These are phyloP conservation scores for Coemansia sp. DNA, from an alignment of 192 early-diverging fungal genomes.

Conservation along the genomic window DNA sequence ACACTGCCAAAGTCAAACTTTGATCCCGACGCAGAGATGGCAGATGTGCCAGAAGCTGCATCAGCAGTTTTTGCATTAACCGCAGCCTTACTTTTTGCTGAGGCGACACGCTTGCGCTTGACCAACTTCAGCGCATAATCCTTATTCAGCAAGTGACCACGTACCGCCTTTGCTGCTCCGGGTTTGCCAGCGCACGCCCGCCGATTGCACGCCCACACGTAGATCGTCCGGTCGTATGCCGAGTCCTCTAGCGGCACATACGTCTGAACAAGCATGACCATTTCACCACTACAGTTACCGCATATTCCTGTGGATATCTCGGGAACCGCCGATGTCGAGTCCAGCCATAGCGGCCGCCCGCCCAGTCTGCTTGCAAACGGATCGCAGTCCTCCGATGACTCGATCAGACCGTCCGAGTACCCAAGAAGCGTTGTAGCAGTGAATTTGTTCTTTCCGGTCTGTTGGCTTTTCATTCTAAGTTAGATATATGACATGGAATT, in stretches of 20 bases:
- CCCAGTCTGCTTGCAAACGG: constrained; percentile 33
- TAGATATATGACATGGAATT: neutral
- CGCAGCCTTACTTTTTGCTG: constrained; percentile 3
- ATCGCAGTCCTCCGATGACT: constrained; percentile 8
- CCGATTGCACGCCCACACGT: constrained; percentile 79
- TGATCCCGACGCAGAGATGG: neutral
- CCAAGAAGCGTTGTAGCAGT: constrained; percentile 13
- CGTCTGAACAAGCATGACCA: constrained; percentile 71
- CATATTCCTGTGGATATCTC: constrained; percentile 37
- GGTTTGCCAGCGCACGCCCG: constrained; percentile 67
- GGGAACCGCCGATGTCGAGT: constrained; percentile 22
- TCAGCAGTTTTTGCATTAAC: neutral
- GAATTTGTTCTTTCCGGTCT: neutral
- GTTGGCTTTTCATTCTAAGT: neutral
- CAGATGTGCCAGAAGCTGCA: neutral
- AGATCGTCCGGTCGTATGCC: constrained; percentile 69
- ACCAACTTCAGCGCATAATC: constrained; percentile 59
- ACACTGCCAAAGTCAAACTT: constrained; percentile 46
- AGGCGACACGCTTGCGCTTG: constrained; percentile 16
- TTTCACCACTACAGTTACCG: constrained; percentile 55
- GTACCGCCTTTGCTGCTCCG: constrained; percentile 58
- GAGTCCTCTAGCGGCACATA: constrained; percentile 71
- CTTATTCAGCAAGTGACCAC: constrained; percentile 63
- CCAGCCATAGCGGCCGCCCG: constrained; percentile 40
- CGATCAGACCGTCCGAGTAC: constrained; percentile 38